phyloP scores from a whole-genome alignment of 2,329 filamentous ascomycete species.

The Diaporthe citrichinensis region DNA sequence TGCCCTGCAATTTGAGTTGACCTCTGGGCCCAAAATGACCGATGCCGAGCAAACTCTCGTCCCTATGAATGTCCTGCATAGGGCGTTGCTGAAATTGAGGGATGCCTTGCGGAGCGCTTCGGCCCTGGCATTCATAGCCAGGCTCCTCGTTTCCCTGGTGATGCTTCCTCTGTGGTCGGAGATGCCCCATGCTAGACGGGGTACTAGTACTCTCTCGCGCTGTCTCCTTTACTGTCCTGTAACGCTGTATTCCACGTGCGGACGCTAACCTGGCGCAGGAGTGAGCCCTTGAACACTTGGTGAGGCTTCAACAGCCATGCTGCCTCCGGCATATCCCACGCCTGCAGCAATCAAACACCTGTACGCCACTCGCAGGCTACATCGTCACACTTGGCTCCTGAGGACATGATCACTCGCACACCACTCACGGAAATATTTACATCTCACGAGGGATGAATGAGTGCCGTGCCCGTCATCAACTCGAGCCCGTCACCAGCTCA shows the following conservation, averaged over 20 bases:
- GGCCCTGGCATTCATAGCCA: not conserved
- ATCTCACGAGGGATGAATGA: too few species aligned
- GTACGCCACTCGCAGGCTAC: too few species aligned
- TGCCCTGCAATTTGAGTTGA: not conserved
- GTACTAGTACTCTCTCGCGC: not conserved
- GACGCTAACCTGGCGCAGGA: not conserved
- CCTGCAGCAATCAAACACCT: too few species aligned
- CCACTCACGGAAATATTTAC: too few species aligned
- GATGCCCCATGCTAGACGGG: not conserved
- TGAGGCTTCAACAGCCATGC: not conserved
- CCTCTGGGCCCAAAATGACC: too few species aligned
- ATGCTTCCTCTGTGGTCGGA: not conserved
- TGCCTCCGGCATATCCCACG: too few species aligned
- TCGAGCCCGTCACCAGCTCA: not conserved
- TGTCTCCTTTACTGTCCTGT: not conserved
- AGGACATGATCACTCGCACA: too few species aligned
- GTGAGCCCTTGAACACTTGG: not conserved
- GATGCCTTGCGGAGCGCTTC: not conserved
- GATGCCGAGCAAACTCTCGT: not conserved
- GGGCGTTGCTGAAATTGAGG: too few species aligned
- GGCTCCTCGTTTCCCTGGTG: too few species aligned
- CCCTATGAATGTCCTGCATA: not conserved
- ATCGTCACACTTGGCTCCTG: too few species aligned
- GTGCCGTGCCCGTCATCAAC: too few species aligned
- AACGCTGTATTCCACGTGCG: not conserved